Evolutionary conservation across 192 early-diverging fungal genomes (phyloP).

Genomic region (Umbelopsis ramanniana): DNA sequence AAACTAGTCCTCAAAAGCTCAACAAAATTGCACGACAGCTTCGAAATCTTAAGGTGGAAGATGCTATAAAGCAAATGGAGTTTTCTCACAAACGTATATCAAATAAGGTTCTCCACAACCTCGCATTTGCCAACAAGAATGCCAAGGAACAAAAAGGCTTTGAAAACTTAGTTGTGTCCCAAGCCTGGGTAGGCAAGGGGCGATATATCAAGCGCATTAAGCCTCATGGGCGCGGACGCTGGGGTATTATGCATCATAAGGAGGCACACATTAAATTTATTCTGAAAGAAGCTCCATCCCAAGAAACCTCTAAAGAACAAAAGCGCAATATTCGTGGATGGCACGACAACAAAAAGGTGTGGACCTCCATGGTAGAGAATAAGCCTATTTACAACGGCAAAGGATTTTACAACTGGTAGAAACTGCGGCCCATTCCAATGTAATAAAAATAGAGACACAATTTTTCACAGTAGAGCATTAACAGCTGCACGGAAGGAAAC

Average conservation of each 20-base stretch:
- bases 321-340: slow-evolving; percentile 66
- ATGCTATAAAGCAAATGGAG: slow-evolving; percentile 81
- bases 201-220: slow-evolving; percentile 73
- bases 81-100: slow-evolving; percentile 73
- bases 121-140: slow-evolving; percentile 73
- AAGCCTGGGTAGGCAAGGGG: slow-evolving; percentile 90
- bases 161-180: slow-evolving; percentile 66
- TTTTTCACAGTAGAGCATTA: neutral
- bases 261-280: slow-evolving; percentile 82
- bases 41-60: slow-evolving; percentile 61
- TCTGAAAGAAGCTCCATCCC: slow-evolving; percentile 60
- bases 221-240: slow-evolving; percentile 77
- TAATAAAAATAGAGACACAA: slow-evolving; percentile 3
- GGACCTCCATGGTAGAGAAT: slow-evolving; percentile 69
- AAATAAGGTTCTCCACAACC: slow-evolving; percentile 62
- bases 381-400: slow-evolving; percentile 77
- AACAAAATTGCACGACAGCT: slow-evolving; percentile 75
- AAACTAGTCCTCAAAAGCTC: slow-evolving; percentile 71
- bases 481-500: neutral
- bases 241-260: slow-evolving; percentile 77
- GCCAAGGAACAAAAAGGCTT: slow-evolving; percentile 67
- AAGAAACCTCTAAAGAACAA: slow-evolving; percentile 36
- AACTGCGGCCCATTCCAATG: neutral
- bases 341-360: slow-evolving; percentile 68
- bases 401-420: slow-evolving; percentile 78